Conservation (phyloP, 495 filamentous ascomycete genomes). For the Xylaria telfairii region DNA sequence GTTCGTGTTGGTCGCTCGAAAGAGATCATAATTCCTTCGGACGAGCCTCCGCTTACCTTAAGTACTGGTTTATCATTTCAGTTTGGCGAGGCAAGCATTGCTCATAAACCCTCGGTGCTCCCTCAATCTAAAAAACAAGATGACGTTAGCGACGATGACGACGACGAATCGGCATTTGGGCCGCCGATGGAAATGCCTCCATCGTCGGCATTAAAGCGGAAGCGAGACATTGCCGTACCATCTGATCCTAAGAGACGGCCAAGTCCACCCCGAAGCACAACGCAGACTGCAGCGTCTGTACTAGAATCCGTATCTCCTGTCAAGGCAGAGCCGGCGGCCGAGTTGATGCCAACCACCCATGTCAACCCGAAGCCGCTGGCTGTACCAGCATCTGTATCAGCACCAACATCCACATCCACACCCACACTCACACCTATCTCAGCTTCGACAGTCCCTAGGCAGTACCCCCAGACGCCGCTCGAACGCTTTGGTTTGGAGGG, state of each 20-base stretch:
- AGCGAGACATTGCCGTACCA: neutral
- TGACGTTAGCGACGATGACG: neutral
- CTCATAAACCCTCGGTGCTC: too few species aligned
- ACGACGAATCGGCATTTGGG: neutral
- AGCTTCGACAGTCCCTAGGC: too few species aligned
- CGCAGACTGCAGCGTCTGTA: neutral
- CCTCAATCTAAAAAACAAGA: neutral
- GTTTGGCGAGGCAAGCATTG: neutral
- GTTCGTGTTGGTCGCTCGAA: neutral
- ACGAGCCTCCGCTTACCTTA: neutral
- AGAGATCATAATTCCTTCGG: neutral
- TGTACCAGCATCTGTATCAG: neutral
- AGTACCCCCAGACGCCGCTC: too few species aligned
- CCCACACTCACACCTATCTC: neutral
- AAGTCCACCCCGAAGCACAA: neutral
- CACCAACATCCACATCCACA: too few species aligned
- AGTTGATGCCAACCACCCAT: too few species aligned
- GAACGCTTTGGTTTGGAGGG: neutral
- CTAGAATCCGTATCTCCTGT: neutral
- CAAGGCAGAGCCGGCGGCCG: neutral
- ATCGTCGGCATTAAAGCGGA: neutral
- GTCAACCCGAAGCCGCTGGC: neutral
- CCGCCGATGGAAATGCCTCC: neutral
- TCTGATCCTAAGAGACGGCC: neutral
- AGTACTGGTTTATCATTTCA: constrained; percentile 6